phyloP scores from a whole-genome alignment of 2,329 filamentous ascomycete genomes.

The Xylaria sp. region DNA sequence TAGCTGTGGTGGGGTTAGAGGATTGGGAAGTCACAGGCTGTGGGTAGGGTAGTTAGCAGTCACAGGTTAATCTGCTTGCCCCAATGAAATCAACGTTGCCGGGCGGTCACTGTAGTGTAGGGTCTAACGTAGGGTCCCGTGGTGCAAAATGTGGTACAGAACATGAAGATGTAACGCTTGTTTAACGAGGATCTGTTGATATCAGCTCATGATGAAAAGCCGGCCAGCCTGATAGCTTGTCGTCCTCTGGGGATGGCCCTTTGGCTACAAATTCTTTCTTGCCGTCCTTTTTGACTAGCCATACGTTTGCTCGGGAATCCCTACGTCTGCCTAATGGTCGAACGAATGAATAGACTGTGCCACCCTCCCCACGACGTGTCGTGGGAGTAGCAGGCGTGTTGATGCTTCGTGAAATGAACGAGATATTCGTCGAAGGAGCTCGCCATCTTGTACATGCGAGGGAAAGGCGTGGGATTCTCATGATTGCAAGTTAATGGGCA shows the following conservation, averaged over 20 bases:
- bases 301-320: background rate
- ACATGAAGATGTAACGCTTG: too few relatives aligned
- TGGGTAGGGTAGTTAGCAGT: too few relatives aligned
- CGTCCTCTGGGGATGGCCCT: background rate
- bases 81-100: slow-evolving; percentile 28
- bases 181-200: too few relatives aligned
- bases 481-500: background rate
- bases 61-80: too few relatives aligned
- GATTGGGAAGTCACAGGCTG: too few relatives aligned
- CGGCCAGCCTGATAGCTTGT: background rate
- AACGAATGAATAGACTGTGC: slow-evolving; percentile 1
- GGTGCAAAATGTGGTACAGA: slow-evolving; percentile 22
- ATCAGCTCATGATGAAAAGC: background rate
- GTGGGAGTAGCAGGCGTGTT: background rate
- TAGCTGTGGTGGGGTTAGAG: too few relatives aligned
- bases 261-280: slow-evolving; percentile 11
- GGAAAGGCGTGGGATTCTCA: background rate
- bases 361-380: background rate
- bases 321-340: background rate
- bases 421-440: background rate
- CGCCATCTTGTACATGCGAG: background rate
- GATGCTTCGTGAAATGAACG: background rate
- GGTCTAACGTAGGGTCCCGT: slow-evolving; percentile 12
- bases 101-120: slow-evolving; percentile 20
- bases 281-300: background rate